Evolutionary conservation across 331 rosid genomes (phyloP), one percentile per base, ranked within the genome.

Genomic region (Acacia pycnantha): DNA sequence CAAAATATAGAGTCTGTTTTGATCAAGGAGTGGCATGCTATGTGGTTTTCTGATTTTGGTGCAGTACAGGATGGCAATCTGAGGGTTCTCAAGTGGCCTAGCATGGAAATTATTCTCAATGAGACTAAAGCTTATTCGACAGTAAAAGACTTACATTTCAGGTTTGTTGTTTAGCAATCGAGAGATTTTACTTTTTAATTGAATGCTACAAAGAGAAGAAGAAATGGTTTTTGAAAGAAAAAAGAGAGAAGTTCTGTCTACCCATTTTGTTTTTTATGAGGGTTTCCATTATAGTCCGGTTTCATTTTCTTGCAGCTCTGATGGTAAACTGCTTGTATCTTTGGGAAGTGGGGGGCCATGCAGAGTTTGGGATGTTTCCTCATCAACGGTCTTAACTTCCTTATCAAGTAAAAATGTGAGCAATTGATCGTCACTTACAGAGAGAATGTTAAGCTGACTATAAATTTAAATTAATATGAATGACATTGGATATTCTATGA

Each of bases 61-160:
- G 94, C 90, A 84, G 94, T 90, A 85, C 95, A 96, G 99, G 93
- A 93, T 89, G 99, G 98, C 22, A 88, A 79, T 78, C 85, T 96
- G 83, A 93, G 89, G 89, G 87, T 93, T 87, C 88, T 96, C 79
- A 90, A 93, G 91, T 96, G 97, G 98, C 97, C 99, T 70, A 90
- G 95, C 90, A 82, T 91, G 98, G 93, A 89, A 85, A 82, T 82
- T 79, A 84, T 92, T 83, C 86, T 95, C 59, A 66, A 87, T 35
- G 90, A 92, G 77, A 76, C 88, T 79, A 82, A 76, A 50, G 91
- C 94, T 77, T 94, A 92, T 91, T 82, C 86, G 43, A 80, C 92
- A 69, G 91, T 91, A 73, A 95, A 93, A 91, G 94, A 93, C 79
- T 86, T 95, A 68, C 85, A 92, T 91, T 93, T 92, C 91, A 95